Conservation (phyloP, 2,329 filamentous ascomycete species). For the Colletotrichum abscissum region DNA sequence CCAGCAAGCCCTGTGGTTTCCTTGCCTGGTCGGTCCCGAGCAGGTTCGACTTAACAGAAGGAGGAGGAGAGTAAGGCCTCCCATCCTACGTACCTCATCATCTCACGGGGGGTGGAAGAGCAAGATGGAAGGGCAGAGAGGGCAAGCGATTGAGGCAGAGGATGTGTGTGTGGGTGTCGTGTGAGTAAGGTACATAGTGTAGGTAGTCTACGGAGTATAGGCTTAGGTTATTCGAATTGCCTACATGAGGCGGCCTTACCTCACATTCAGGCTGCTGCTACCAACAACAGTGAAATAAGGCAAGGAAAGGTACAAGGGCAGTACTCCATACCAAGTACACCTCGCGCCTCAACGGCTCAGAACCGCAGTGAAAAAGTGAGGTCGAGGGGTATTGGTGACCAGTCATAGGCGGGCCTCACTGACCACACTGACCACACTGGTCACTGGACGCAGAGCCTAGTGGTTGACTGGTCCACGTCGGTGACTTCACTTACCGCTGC, state of each 20-base stretch:
- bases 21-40: constrained; percentile 14
- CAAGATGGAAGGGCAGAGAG: neutral
- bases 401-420: constrained; percentile 1
- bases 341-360: neutral
- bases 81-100: neutral
- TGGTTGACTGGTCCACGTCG: constrained; percentile 15
- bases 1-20: constrained; percentile 34
- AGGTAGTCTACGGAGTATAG: neutral
- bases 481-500: constrained; percentile 8
- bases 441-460: neutral
- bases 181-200: neutral
- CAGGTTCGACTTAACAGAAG: neutral
- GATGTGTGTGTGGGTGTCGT: neutral
- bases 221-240: neutral
- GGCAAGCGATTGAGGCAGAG: neutral
- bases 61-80: neutral
- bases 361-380: neutral
- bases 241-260: neutral
- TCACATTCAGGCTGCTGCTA: neutral
- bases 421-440: constrained; percentile 1
- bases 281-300: neutral
- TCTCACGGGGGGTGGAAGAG: neutral
- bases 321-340: neutral
- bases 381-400: constrained; percentile 19
- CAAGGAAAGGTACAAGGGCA: neutral